Conservation (phyloP, 2,329 filamentous ascomycete species). For the Hymenoscyphus linearis region DNA sequence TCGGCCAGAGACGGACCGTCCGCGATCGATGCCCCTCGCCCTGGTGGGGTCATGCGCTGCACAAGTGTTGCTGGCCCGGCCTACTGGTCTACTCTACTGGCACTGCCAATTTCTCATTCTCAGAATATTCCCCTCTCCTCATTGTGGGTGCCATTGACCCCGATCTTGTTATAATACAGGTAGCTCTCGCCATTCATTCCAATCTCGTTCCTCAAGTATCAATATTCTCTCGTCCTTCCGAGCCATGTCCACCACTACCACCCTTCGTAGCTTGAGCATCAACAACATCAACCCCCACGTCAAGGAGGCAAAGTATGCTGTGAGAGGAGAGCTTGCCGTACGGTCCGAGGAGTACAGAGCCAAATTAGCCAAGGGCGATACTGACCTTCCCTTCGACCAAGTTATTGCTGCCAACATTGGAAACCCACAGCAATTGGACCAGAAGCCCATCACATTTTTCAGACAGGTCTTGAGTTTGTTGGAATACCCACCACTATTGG, state of each 20-base stretch:
- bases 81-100: no score
- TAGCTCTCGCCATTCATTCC: slow-evolving; percentile 6
- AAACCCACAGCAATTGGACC: slow-evolving; percentile 97
- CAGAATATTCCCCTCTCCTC: slow-evolving; percentile 14
- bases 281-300: slow-evolving; percentile 92
- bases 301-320: slow-evolving; percentile 86
- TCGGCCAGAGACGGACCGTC: slow-evolving; percentile 13
- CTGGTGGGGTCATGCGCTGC: slow-evolving; percentile 23
- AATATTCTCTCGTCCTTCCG: slow-evolving; percentile 9
- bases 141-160: slow-evolving; percentile 1
- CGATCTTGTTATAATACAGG: slow-evolving; percentile 16
- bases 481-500: slow-evolving; percentile 80
- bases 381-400: slow-evolving; percentile 70
- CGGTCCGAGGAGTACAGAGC: slow-evolving; percentile 88
- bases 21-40: slow-evolving; percentile 3
- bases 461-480: slow-evolving; percentile 89
- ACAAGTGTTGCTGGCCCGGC: slow-evolving; percentile 10
- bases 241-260: slow-evolving; percentile 33
- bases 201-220: not conserved
- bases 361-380: slow-evolving; percentile 54
- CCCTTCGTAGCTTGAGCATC: slow-evolving; percentile 56
- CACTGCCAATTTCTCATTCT: slow-evolving; percentile 10
- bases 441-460: slow-evolving; percentile 99
- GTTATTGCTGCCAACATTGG: slow-evolving; percentile 98
- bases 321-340: slow-evolving; percentile 90